A percentile compares a stretch with the other conserved stretches of the same genome.
Conservation (phyloP, 306 rosid species). For the Cyamopsis tetragonoloba region DNA sequence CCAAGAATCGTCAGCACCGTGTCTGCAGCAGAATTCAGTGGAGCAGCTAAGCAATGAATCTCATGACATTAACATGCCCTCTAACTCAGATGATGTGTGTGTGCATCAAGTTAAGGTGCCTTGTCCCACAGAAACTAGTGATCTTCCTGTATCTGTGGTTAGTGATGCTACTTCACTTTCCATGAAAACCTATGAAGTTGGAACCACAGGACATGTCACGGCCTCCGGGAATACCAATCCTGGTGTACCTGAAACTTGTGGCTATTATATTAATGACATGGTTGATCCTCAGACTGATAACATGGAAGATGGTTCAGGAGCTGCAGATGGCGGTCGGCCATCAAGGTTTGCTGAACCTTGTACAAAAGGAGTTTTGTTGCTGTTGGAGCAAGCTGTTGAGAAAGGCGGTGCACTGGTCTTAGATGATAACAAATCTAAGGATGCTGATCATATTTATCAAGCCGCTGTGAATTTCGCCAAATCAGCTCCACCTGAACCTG, state of each 20-base stretch:
- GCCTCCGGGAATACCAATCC: not conserved
- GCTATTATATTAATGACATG: not conserved
- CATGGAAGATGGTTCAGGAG: slow-evolving; percentile 27
- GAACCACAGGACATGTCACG: slow-evolving; percentile 19
- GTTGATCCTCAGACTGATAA: slow-evolving; percentile 16
- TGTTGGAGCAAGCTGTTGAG: slow-evolving; percentile 56
- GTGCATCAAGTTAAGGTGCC: slow-evolving; percentile 28
- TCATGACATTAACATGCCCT: slow-evolving; percentile 12
- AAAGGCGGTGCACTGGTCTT: slow-evolving; percentile 60
- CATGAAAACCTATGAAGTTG: slow-evolving; percentile 23
- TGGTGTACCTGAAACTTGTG: slow-evolving; percentile 1
- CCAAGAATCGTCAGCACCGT: slow-evolving; percentile 11
- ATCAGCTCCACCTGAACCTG: slow-evolving; percentile 68
- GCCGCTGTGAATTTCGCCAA: slow-evolving; percentile 44
- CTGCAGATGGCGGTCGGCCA: slow-evolving; percentile 14
- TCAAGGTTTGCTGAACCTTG: slow-evolving; percentile 18
- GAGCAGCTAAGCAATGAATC: slow-evolving; percentile 15
- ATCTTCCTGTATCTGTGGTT: slow-evolving; percentile 10
- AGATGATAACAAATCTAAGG: slow-evolving; percentile 41
- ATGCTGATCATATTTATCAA: slow-evolving; percentile 55
- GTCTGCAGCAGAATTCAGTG: not conserved
- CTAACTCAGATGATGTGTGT: slow-evolving; percentile 15
- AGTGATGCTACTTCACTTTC: slow-evolving; percentile 27
- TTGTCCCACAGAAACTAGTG: slow-evolving; percentile 19
- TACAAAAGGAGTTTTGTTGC: slow-evolving; percentile 41